Base-by-base conservation (phyloP, 106 monocot species). In the Amphibolis antarctica region DNA sequence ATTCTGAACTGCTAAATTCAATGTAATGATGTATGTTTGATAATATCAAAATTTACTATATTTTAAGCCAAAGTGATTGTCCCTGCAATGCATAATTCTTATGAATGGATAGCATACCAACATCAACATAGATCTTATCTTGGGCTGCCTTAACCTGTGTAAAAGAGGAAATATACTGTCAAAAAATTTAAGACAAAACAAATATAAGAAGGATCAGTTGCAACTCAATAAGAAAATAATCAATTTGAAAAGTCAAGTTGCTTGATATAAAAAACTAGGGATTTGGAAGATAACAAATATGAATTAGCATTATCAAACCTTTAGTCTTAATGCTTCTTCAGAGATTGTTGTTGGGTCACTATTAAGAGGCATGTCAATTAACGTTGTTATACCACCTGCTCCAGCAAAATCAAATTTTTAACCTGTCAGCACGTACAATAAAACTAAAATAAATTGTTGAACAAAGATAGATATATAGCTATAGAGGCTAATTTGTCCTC, bases 351-450 rank as follows among this genome's bases (percentile, higher is more conserved):
- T 80, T 28, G 98, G 98, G 42, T 54, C 73, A 72, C 87, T 87
- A 49, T 98, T 98, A 44, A 98, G 91, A 29, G 98, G 98, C 98
- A 98, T 98, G 73, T 98, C 98, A 66, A 98, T 69, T 68, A 98
- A 66, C 56, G 86, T 88, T 66, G 98, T 98, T 75, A 98, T 62
- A 49, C 98, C 98, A 79, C 98, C 98, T 98, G 77, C 28, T 28
- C 23, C 12, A 56, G 11, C 4, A 25, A 2, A 12, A 27, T 27
- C 26, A 14, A 26, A 1, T 6, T 56, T 29, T 25, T 4, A 29
- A 56, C 25, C 28, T 29, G 27, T 5, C 5, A 15, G 27, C 12
- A 26, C 28, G 1, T 56, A 13, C 12, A 15, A 13, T 11, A 27
- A 27, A 25, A 27, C 25, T 26, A 56, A 28, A 21, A 53, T 19